phyloP scores from a whole-genome alignment of 805 yeast genomes.

The Jamesozyma jinghongensis region DNA sequence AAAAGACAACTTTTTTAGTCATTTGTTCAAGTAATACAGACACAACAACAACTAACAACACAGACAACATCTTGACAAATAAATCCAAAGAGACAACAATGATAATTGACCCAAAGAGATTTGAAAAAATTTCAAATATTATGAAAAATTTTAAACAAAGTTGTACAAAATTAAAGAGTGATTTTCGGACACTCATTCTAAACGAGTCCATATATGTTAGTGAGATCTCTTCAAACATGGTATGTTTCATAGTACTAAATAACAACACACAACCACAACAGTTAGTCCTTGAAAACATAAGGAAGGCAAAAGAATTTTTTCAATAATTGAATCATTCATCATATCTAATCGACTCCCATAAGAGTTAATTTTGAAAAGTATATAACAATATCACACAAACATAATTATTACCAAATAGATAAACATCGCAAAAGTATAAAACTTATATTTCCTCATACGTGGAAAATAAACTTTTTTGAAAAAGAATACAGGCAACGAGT shows the following conservation, averaged over 20 bases:
- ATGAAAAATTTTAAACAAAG: constrained; percentile 92
- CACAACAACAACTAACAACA: constrained; percentile 18
- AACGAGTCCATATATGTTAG: constrained; percentile 49
- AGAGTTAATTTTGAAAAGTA: no score
- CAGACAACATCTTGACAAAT: constrained; percentile 25
- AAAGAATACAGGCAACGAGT: no score
- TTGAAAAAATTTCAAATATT: constrained; percentile 87
- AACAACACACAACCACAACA: constrained; percentile 29
- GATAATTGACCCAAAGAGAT: constrained; percentile 75
- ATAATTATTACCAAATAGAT: no score
- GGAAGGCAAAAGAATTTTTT: constrained; percentile 48
- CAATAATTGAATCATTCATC: no score
- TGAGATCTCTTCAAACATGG: constrained; percentile 50
- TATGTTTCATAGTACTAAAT: constrained; percentile 51
- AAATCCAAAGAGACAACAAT: constrained; percentile 12
- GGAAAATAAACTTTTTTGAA: no score
- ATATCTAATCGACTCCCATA: no score
- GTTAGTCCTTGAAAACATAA: constrained; percentile 47
- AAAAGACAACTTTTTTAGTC: constrained; percentile 78
- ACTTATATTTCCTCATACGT: no score
- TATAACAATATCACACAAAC: no score
- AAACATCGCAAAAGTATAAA: no score
- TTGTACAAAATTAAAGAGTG: constrained; percentile 76
- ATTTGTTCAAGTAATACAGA: constrained; percentile 33
- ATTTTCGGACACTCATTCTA: constrained; percentile 66